Percentiles rank a stretch among this genome's conserved stretches.
Evolutionary conservation across 208 protist species (phyloP).

Genomic region (Acanthamoeba rhysodes): DNA sequence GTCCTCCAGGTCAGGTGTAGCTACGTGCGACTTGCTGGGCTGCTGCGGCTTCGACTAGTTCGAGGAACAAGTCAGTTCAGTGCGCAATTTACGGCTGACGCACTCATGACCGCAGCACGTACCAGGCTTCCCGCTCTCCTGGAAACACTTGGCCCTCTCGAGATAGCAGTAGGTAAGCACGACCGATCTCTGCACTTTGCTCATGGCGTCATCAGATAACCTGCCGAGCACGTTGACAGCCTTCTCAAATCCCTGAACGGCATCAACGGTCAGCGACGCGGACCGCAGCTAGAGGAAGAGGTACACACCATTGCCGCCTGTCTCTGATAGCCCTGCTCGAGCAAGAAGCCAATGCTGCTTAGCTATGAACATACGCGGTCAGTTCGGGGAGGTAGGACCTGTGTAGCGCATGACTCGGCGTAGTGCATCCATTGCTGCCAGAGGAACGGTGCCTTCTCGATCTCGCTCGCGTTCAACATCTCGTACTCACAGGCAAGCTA

Average conservation of each 20-base stretch:
- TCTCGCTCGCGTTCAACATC: not conserved
- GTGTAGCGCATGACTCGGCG: not conserved
- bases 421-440: constrained; percentile 14
- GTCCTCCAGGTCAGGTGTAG: not conserved
- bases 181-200: constrained; percentile 8
- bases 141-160: not conserved
- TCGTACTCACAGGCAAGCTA: not conserved
- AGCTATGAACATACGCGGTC: not conserved
- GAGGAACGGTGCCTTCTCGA: not conserved
- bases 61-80: not conserved
- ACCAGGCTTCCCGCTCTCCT: not conserved
- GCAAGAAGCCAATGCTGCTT: not conserved
- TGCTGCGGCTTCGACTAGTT: not conserved
- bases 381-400: not conserved
- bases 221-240: not conserved
- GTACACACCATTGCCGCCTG: not conserved
- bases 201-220: not conserved
- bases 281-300: no score
- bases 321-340: not conserved
- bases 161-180: constrained; percentile 1
- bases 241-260: not conserved
- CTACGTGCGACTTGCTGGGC: not conserved
- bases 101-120: not conserved
- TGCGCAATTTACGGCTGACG: not conserved
- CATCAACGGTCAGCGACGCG: not conserved